Evolutionary conservation across 2,329 filamentous ascomycete species (phyloP).

Genomic region (Aaosphaeria pasadenensis): DNA sequence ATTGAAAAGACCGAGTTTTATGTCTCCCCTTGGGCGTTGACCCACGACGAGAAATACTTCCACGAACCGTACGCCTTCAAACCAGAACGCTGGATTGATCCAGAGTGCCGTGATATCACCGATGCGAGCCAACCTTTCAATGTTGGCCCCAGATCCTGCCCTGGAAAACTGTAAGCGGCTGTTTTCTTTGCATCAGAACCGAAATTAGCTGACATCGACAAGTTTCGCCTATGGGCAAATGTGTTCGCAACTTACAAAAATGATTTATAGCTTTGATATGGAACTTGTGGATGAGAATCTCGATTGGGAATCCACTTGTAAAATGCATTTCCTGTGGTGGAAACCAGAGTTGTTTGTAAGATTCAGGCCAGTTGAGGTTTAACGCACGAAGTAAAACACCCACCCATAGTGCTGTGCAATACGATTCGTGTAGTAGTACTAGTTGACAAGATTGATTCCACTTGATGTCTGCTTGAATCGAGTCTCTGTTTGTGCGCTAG

Average conservation of each 20-base stretch:
- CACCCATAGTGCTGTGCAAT: too few species aligned
- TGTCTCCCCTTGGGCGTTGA: conserved; percentile 10
- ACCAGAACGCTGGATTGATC: conserved; percentile 39
- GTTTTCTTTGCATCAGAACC: neutral
- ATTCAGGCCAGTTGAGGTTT: neutral
- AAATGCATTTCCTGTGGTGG: conserved; percentile 3
- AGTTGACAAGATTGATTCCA: too few species aligned
- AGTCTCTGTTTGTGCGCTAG: too few species aligned
- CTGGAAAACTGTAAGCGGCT: neutral
- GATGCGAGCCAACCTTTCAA: conserved; percentile 3
- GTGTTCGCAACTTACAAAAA: conserved; percentile 1
- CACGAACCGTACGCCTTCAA: conserved; percentile 10
- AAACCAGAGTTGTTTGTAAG: conserved; percentile 2
- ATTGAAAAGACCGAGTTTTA: conserved; percentile 3
- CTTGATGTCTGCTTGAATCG: too few species aligned
- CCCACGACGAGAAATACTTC: conserved; percentile 15
- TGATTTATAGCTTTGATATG: conserved; percentile 4
- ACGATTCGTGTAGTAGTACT: too few species aligned
- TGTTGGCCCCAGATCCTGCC: neutral
- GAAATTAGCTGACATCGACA: neutral
- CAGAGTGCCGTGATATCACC: conserved; percentile 19
- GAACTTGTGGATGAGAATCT: conserved; percentile 1
- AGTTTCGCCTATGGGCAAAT: conserved; percentile 3
- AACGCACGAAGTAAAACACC: too few species aligned
- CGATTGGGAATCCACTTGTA: neutral